Evolutionary conservation across 495 filamentous ascomycete genomes (phyloP).

Genomic region (Neurospora terricola): DNA sequence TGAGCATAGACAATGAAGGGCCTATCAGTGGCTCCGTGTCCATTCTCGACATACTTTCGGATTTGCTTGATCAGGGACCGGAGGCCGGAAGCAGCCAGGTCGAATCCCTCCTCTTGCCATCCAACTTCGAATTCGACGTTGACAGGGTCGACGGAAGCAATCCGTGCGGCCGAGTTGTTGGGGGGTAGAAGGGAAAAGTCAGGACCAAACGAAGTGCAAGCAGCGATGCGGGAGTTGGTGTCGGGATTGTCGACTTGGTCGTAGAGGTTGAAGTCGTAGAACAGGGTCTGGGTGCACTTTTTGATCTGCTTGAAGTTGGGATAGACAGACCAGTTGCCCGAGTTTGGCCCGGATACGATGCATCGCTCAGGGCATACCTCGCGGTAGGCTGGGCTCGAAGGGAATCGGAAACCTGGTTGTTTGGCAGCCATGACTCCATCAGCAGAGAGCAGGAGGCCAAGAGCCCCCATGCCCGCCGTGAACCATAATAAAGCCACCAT

Average conservation of each 20-base stretch:
- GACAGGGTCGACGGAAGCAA: not conserved
- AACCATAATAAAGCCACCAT: not conserved
- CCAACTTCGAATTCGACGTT: conserved; percentile 3
- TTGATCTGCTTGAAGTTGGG: conserved; percentile 16
- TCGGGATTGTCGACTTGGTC: conserved; percentile 21
- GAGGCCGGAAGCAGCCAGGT: not conserved
- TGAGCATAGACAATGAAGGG: conserved; percentile 7
- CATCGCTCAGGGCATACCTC: conserved; percentile 24
- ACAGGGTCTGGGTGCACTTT: conserved; percentile 19
- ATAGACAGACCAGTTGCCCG: conserved; percentile 26
- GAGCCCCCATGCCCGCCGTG: not conserved
- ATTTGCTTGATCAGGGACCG: conserved; percentile 2
- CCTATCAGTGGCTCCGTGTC: not conserved
- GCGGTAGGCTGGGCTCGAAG: not conserved
- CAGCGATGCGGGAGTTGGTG: conserved; percentile 19
- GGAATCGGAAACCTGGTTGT: not conserved
- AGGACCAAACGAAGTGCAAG: conserved; percentile 23
- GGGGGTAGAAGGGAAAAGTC: not conserved
- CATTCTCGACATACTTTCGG: conserved; percentile 3
- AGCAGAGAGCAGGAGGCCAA: not conserved
- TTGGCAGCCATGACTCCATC: not conserved
- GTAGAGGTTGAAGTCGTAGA: conserved; percentile 23
- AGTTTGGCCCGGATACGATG: conserved; percentile 18
- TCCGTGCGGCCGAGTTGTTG: not conserved
- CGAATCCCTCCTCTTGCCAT: conserved; percentile 1